Percentiles rank a stretch among this genome's conserved stretches.
Evolutionary conservation across 257 asterid genomes (phyloP).

Genomic region (Leptodermis oblonga): DNA sequence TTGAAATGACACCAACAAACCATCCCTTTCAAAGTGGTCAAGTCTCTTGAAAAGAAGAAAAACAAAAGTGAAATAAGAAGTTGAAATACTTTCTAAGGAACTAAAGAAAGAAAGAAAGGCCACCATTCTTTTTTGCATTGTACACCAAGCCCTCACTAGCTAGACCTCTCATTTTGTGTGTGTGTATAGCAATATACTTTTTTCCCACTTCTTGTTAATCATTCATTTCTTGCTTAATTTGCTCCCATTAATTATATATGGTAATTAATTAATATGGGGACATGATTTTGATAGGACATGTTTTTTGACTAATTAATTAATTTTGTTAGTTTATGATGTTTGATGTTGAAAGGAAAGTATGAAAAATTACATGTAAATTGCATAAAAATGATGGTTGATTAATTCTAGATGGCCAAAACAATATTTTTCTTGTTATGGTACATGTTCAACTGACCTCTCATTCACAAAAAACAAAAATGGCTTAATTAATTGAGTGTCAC

Average conservation of each 20-base stretch:
- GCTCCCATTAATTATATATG: neutral
- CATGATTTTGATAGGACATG: neutral
- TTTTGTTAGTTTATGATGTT: too few species aligned
- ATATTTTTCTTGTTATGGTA: too few species aligned
- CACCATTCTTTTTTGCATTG: slow-evolving; percentile 9
- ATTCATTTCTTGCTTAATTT: neutral
- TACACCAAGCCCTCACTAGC: neutral
- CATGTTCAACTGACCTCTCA: too few species aligned
- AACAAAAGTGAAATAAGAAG: neutral
- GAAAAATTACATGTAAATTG: too few species aligned
- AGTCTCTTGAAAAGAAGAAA: neutral
- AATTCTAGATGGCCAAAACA: too few species aligned
- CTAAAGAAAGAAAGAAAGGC: neutral
- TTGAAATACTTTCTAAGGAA: slow-evolving; percentile 2
- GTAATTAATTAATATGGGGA: neutral
- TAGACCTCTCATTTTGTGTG: neutral
- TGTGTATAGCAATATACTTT: too few species aligned
- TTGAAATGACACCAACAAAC: neutral
- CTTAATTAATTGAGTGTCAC: too few species aligned
- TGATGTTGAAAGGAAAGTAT: too few species aligned
- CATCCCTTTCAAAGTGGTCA: slow-evolving; percentile 6
- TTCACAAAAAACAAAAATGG: too few species aligned
- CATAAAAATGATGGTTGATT: too few species aligned
- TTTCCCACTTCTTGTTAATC: neutral
- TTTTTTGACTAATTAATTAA: neutral